Conservation (phyloP, 352 stramenopile genomes). For the Globisporangium yorkense region DNA sequence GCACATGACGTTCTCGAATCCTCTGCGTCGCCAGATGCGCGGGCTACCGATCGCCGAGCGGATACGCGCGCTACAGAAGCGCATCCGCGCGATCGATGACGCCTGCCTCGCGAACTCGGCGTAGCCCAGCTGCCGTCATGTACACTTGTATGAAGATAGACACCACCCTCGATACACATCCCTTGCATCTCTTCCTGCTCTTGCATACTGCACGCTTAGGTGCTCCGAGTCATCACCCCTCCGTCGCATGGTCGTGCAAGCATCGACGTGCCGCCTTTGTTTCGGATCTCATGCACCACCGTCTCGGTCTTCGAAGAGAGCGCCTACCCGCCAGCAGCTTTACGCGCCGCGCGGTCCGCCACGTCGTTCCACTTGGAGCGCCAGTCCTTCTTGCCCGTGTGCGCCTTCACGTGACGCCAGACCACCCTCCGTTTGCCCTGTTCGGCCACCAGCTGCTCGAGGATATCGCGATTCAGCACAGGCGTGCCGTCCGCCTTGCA, state of each 20-base stretch:
- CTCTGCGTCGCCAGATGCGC: constrained; percentile 34
- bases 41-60: constrained; percentile 39
- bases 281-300: no score
- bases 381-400: constrained; percentile 34
- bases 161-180: no score
- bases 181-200: no score
- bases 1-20: constrained; percentile 52
- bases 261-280: no score
- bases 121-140: not conserved
- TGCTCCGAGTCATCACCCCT: no score
- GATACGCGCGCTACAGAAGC: constrained; percentile 23
- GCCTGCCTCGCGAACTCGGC: constrained; percentile 20
- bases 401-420: constrained; percentile 69
- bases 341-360: constrained; percentile 15
- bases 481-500: constrained; percentile 43
- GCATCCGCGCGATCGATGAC: constrained; percentile 35
- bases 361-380: constrained; percentile 4
- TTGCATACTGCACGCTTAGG: no score
- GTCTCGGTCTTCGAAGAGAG: not conserved
- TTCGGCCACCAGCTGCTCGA: constrained; percentile 45
- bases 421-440: constrained; percentile 40
- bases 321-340: constrained; percentile 49
- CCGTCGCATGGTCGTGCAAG: no score
- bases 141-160: not conserved
- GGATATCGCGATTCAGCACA: constrained; percentile 63